These are phyloP conservation scores for Phylloporus sp. DNA, from an alignment of 768 basidiomycete genomes.

Conservation along the genomic window DNA sequence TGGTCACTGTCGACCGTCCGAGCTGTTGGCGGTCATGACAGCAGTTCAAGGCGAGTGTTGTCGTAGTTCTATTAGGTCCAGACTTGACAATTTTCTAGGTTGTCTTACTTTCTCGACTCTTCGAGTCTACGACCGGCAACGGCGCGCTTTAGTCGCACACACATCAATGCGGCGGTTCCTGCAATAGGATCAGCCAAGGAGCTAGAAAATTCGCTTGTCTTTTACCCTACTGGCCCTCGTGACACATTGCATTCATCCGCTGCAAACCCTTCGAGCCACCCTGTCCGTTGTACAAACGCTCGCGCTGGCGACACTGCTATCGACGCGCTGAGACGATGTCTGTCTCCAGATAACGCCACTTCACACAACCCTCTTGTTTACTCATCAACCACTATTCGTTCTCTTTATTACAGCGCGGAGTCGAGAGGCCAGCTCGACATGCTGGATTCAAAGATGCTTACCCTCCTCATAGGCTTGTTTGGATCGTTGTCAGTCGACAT, in stretches of 20 bases:
- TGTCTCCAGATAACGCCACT: constrained; percentile 13
- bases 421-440: constrained; percentile 31
- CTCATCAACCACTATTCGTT: constrained; percentile 34
- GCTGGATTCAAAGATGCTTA: constrained; percentile 36
- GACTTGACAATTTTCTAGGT: constrained; percentile 5
- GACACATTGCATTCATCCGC: not conserved
- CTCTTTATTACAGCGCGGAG: constrained; percentile 38
- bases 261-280: not conserved
- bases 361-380: constrained; percentile 8
- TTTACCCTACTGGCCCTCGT: not conserved
- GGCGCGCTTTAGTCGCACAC: not conserved
- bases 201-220: not conserved
- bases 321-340: constrained; percentile 9
- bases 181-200: not conserved
- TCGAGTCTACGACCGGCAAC: constrained; percentile 1
- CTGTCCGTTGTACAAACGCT: not conserved
- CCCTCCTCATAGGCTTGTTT: constrained; percentile 44
- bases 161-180: not conserved
- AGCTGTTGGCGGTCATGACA: constrained; percentile 37
- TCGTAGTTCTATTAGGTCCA: not conserved
- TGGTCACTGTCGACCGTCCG: constrained; percentile 56
- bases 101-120: not conserved
- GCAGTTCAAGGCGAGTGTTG: constrained; percentile 20
- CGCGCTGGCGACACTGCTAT: constrained; percentile 6
- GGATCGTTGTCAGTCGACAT: constrained; percentile 44